These are phyloP conservation scores for Termitomyces sp. DNA, from an alignment of 768 basidiomycete species.

Conservation along the genomic window DNA sequence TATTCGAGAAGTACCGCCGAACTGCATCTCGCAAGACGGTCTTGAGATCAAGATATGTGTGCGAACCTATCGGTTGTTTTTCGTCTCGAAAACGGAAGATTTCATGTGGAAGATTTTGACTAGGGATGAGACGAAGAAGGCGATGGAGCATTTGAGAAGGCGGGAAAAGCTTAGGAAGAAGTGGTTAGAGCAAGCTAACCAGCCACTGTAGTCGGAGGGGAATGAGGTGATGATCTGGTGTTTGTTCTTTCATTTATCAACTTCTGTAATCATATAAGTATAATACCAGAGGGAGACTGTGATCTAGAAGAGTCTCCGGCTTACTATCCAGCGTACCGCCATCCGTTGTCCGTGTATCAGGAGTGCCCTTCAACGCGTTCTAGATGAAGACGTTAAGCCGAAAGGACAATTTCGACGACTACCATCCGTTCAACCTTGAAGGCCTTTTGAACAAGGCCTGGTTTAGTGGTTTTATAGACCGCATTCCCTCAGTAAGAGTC, in stretches of 20 bases:
- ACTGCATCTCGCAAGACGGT: conserved; percentile 47
- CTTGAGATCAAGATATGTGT: conserved; percentile 85
- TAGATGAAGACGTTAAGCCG: no score
- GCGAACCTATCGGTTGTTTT: conserved; percentile 77
- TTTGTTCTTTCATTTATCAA: not conserved
- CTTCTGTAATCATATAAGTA: not conserved
- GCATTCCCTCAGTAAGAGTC: no score
- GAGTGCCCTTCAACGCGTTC: not conserved
- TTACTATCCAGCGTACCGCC: not conserved
- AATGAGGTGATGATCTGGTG: not conserved
- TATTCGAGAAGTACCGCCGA: conserved; percentile 31
- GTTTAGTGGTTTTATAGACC: not conserved
- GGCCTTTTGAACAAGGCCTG: not conserved
- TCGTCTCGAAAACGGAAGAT: conserved; percentile 65
- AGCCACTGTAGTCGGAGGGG: conserved; percentile 4
- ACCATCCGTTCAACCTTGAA: not conserved
- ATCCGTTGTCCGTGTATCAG: not conserved
- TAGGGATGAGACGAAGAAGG: conserved; percentile 32
- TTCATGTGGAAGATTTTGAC: conserved; percentile 44
- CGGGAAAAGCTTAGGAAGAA: conserved; percentile 27
- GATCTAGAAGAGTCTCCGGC: not conserved
- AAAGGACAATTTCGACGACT: not conserved
- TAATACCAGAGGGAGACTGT: not conserved
- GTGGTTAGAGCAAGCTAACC: conserved; percentile 27
- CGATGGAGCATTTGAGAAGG: conserved; percentile 21